Base-by-base conservation (phyloP, 176 grass and related monocot species). In the Aegilops speltoides region DNA sequence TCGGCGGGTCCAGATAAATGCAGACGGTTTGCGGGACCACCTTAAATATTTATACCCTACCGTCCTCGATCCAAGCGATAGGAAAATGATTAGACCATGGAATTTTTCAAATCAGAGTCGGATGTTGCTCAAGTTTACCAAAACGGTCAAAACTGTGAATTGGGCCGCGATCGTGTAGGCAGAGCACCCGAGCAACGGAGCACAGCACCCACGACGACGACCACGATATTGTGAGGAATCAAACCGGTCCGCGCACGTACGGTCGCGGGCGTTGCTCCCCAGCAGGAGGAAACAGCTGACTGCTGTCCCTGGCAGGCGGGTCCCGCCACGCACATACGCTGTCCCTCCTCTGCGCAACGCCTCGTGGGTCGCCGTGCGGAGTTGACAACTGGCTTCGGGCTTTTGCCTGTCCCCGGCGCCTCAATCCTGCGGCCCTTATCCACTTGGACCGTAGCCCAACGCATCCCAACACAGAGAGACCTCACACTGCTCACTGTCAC, bases 311-410 rank as follows among this genome's bases (percentile, higher is more conserved):
- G 72, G 20, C 36, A 41, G 3, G 0, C 1, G 2, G 72, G 41
- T 17, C 72, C 72, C 41, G 5, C 72, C 38, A 26, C 69, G 69
- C 37, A 73, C 69, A 65, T 65, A 28, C 64, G 15, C 64, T 67
- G 26, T 67, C 68, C n/a, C 20, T 15, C 12, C 69, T 48, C 73
- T 76, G 73, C 73, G 25, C 43, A 20, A 25, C 15, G 14, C 73
- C 73, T 76, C 73, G 73, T 76, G 73, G 73, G 73, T 74, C 23
- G 71, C 71, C 71, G 73, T 76, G 71, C 71, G 71, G 43, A 76
- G 43, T 76, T 76, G 73, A 76, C 43, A 76, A 76, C 14, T 76
- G 73, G 73, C 25, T 45, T 75, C 43, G 24, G 19, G 7, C 12
- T 34, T 68, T 36, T 24, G 6, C 10, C 36, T 40, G 20, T 69